Evolutionary conservation across 176 grass and related monocot genomes (phyloP).

Genomic region (Triticum urartu): DNA sequence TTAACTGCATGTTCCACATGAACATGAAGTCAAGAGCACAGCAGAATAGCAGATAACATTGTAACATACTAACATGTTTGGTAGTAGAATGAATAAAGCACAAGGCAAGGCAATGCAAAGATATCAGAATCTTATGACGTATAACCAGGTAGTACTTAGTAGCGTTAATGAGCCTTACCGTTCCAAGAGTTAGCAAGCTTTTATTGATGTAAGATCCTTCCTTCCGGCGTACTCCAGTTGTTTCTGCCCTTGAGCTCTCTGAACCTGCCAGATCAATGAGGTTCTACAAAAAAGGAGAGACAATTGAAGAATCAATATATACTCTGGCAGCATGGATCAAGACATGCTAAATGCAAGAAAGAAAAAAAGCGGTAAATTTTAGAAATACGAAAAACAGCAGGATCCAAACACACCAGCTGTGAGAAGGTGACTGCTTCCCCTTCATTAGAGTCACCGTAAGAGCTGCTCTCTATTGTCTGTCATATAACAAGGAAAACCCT

Average conservation of each 20-base stretch:
- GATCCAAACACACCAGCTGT: slow-evolving; percentile 71
- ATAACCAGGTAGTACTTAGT: not conserved
- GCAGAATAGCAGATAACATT: not conserved
- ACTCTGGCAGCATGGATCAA: not conserved
- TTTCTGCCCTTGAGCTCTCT: slow-evolving; percentile 98
- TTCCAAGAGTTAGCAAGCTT: slow-evolving; percentile 99
- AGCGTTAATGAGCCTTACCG: slow-evolving; percentile 42
- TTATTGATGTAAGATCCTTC: slow-evolving; percentile 99
- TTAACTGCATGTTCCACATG: not conserved
- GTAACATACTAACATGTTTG: slow-evolving; percentile 6
- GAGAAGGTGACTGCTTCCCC: slow-evolving; percentile 89
- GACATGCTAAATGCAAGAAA: not conserved
- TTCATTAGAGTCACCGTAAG: slow-evolving; percentile 74
- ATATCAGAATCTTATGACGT: not conserved
- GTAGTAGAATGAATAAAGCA: slow-evolving; percentile 17
- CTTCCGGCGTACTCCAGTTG: slow-evolving; percentile 93
- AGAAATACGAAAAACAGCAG: slow-evolving; percentile 6
- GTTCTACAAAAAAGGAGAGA: slow-evolving; percentile 83
- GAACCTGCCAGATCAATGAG: slow-evolving; percentile 99
- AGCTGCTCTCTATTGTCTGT: slow-evolving; percentile 98
- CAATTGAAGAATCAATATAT: slow-evolving; percentile 45
- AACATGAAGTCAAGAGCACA: slow-evolving; percentile 8
- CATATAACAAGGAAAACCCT: slow-evolving; percentile 25
- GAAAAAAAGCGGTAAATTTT: not conserved
- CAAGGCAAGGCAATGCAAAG: not conserved